These are phyloP conservation scores for Athelia sp. DNA, from an alignment of 1,284 basidiomycete species.

Conservation along the genomic window DNA sequence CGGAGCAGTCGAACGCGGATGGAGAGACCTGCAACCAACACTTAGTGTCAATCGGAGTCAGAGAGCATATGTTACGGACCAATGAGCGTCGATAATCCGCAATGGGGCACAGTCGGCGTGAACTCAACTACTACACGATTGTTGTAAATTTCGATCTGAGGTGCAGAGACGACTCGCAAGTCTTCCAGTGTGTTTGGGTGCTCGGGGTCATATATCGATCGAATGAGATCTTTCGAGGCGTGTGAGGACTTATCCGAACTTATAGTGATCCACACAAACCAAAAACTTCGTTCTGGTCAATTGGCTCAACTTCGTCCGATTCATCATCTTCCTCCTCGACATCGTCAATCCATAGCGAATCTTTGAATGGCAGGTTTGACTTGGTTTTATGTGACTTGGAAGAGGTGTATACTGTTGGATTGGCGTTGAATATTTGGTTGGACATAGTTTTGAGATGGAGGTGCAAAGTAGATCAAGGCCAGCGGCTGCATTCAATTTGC, in stretches of 20 bases:
- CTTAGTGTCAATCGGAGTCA: not conserved
- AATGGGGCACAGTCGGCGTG: conserved; percentile 97
- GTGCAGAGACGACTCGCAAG: conserved; percentile 89
- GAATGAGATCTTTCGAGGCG: conserved; percentile 69
- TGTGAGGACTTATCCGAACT: not conserved
- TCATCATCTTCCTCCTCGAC: conserved; percentile 28
- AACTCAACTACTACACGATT: conserved; percentile 85
- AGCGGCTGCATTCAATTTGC: no score
- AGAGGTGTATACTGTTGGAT: conserved; percentile 52
- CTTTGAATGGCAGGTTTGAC: conserved; percentile 9
- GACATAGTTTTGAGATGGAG: conserved; percentile 27
- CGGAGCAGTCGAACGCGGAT: conserved; percentile 90
- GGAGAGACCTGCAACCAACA: conserved; percentile 65
- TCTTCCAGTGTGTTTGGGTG: conserved; percentile 97
- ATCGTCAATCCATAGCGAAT: conserved; percentile 49
- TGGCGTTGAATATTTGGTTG: conserved; percentile 57
- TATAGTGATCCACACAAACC: conserved; percentile 32
- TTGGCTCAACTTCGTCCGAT: conserved; percentile 47
- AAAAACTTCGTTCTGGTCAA: conserved; percentile 69
- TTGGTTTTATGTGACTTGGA: conserved; percentile 31
- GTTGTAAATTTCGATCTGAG: conserved; percentile 74
- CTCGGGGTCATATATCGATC: conserved; percentile 94
- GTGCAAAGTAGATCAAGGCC: no score
- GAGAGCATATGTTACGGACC: conserved; percentile 43
- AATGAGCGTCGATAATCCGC: conserved; percentile 96